A percentile compares a stretch with the other conserved stretches of the same genome.
Evolutionary conservation across 129 eudicot species (phyloP).

Genomic region (Daucus carota): DNA sequence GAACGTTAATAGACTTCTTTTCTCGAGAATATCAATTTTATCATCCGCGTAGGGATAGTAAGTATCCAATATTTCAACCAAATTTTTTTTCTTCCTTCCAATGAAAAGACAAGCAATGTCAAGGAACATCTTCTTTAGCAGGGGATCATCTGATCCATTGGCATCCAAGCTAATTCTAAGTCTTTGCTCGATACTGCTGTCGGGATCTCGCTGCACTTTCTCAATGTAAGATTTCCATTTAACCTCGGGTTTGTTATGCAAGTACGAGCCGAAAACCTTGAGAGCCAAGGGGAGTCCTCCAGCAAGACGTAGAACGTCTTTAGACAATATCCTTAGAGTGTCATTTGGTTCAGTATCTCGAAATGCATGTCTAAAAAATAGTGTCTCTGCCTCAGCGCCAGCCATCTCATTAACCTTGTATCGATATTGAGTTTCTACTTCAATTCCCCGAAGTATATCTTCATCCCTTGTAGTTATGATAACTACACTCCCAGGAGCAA

Average conservation of each 20-base stretch:
- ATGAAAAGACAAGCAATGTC: no score
- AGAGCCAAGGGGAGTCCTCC: slow-evolving; percentile 25
- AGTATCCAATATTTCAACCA: no score
- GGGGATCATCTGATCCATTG: no score
- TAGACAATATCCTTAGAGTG: background rate
- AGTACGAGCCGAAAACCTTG: slow-evolving; percentile 15
- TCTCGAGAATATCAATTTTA: no score
- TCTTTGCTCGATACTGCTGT: no score
- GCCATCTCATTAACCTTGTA: background rate
- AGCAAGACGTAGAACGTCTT: background rate
- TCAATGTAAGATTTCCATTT: slow-evolving; percentile 12
- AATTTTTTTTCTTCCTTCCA: no score
- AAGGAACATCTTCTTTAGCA: no score
- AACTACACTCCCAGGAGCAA: background rate
- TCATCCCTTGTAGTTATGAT: background rate
- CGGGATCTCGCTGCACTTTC: background rate
- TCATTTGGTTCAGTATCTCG: background rate
- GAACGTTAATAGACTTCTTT: no score
- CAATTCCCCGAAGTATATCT: background rate
- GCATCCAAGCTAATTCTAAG: no score
- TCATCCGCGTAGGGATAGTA: no score
- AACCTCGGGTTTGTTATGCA: background rate
- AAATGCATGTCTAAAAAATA: slow-evolving; percentile 12
- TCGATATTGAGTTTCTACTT: slow-evolving; percentile 1
- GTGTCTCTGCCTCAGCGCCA: slow-evolving; percentile 2